These are phyloP conservation scores for Rubia occidens DNA, from an alignment of 305 asterid species.

Conservation along the genomic window DNA sequence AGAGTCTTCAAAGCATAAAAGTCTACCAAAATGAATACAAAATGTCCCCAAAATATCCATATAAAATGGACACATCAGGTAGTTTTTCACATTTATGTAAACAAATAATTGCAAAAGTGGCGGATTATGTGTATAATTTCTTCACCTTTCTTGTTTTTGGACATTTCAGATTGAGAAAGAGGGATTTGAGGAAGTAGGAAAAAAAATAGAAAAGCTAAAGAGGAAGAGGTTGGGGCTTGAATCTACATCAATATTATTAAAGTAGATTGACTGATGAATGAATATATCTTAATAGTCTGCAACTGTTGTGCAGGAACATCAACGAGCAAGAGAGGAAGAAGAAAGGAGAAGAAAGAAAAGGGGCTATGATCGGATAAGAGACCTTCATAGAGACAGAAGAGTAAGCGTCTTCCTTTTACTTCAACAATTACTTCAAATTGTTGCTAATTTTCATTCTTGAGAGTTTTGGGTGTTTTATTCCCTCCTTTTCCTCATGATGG, in stretches of 20 bases:
- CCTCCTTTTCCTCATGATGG: neutral
- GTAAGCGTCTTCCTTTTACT: conserved; percentile 27
- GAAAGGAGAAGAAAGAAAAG: conserved; percentile 79
- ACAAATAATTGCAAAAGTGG: neutral
- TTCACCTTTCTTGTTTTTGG: conserved; percentile 14
- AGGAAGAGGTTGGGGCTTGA: conserved; percentile 62
- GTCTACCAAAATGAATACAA: too few relatives aligned
- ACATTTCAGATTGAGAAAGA: conserved; percentile 64
- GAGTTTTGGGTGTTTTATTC: neutral
- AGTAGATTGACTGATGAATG: neutral
- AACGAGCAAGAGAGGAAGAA: conserved; percentile 88
- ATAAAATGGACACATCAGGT: too few relatives aligned
- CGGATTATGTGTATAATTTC: neutral
- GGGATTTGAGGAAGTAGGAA: conserved; percentile 77
- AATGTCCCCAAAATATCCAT: too few relatives aligned
- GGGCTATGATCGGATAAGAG: conserved; percentile 50
- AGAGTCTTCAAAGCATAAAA: too few relatives aligned
- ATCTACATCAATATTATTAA: neutral
- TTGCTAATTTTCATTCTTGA: neutral
- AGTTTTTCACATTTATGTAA: conserved; percentile 7
- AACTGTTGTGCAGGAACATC: conserved; percentile 47
- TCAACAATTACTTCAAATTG: neutral
- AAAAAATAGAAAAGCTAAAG: conserved; percentile 79
- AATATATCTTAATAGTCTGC: neutral
- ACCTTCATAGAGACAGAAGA: conserved; percentile 43